Conservation (phyloP, 2,329 filamentous ascomycete species). For the Westerdykella aurantiaca region DNA sequence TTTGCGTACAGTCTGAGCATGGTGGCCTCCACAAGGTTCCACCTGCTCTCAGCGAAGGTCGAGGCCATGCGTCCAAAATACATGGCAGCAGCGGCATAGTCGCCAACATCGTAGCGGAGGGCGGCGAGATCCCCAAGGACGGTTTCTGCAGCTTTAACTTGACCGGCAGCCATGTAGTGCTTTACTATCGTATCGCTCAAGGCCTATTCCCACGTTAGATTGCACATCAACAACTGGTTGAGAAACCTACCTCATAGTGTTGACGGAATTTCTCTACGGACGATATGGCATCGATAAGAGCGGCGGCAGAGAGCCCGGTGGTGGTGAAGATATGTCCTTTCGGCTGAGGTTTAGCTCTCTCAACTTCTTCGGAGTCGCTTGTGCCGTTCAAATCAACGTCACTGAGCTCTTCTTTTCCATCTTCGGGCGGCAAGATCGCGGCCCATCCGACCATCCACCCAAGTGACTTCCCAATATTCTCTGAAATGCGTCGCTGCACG, state of each 20-base stretch:
- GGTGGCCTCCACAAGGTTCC: constrained; percentile 72
- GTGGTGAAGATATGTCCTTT: constrained; percentile 1
- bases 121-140: constrained; percentile 80
- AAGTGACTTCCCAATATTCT: constrained; percentile 63
- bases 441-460: constrained; percentile 76
- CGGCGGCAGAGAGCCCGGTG: constrained; percentile 23
- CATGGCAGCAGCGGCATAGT: constrained; percentile 66
- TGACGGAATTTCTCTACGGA: constrained; percentile 37
- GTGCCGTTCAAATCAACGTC: constrained; percentile 35
- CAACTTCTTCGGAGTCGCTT: constrained; percentile 7
- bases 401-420: constrained; percentile 25
- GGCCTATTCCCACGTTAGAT: constrained; percentile 58
- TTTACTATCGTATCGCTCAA: constrained; percentile 80
- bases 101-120: constrained; percentile 69
- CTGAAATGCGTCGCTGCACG: constrained; percentile 72
- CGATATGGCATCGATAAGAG: constrained; percentile 29
- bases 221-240: not conserved
- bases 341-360: too few species aligned
- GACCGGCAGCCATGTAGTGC: constrained; percentile 74
- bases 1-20: constrained; percentile 81
- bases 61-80: constrained; percentile 75
- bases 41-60: constrained; percentile 71
- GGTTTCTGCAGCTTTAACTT: constrained; percentile 69
- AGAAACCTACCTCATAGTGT: constrained; percentile 34
- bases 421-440: constrained; percentile 24